Evolutionary conservation across 331 rosid genomes (phyloP).

Genomic region (Pyracantha coccinea): DNA sequence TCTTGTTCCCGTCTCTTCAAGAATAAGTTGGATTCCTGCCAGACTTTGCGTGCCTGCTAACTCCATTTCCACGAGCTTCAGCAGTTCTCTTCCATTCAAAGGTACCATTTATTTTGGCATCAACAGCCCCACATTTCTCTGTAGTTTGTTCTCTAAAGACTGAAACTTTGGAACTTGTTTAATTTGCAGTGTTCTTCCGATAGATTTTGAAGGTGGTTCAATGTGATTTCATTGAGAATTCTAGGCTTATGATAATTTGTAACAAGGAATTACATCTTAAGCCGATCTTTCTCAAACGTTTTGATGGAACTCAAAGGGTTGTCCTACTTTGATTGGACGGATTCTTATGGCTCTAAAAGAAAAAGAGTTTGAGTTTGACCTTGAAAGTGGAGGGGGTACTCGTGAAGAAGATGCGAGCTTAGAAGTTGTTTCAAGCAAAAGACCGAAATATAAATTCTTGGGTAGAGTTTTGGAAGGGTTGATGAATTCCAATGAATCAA

Average conservation of each 20-base stretch:
- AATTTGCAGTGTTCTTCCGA: neutral
- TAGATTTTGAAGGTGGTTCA: neutral
- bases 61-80: neutral
- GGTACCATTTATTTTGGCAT: neutral
- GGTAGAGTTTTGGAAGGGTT: slow-evolving; percentile 25
- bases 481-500: slow-evolving; percentile 20
- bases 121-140: neutral
- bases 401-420: slow-evolving; percentile 34
- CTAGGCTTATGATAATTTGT: neutral
- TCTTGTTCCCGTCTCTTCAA: neutral
- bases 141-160: neutral
- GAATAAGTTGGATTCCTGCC: neutral
- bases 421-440: slow-evolving; percentile 16
- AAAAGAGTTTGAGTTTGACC: slow-evolving; percentile 29
- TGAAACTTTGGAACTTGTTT: neutral
- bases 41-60: neutral
- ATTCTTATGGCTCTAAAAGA: slow-evolving; percentile 24
- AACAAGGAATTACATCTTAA: neutral
- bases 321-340: neutral
- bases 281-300: neutral
- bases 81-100: neutral
- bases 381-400: slow-evolving; percentile 49
- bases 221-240: neutral
- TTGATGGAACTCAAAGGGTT: neutral
- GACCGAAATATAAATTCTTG: slow-evolving; percentile 15